Conservation (phyloP, 768 basidiomycete species). For the Suillus weaverae region DNA sequence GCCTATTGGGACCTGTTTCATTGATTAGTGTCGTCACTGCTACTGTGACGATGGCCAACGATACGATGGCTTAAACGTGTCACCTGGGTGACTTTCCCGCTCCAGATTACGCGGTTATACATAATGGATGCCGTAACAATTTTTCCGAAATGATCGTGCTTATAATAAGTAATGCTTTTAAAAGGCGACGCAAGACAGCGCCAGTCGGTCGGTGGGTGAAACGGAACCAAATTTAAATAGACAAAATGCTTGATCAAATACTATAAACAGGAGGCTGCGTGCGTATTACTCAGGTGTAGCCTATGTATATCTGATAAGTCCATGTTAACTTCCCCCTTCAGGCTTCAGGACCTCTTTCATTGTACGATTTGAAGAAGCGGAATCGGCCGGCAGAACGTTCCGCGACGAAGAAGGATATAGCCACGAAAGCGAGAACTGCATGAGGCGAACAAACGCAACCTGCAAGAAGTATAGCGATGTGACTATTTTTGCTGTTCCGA, state of each 20-base stretch:
- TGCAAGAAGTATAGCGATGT: constrained; percentile 11
- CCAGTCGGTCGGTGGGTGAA: neutral
- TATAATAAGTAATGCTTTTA: neutral
- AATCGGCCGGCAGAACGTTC: constrained; percentile 22
- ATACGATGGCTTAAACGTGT: constrained; percentile 5
- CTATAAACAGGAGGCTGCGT: constrained; percentile 9
- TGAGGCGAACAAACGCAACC: constrained; percentile 23
- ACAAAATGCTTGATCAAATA: constrained; percentile 7
- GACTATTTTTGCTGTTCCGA: constrained; percentile 35
- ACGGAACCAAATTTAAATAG: neutral
- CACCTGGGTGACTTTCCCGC: neutral
- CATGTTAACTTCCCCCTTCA: constrained; percentile 14
- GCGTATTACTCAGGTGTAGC: constrained; percentile 26
- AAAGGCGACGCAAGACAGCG: neutral
- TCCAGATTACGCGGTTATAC: constrained; percentile 17
- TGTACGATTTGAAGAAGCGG: constrained; percentile 2
- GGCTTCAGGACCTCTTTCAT: constrained; percentile 8
- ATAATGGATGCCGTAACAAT: constrained; percentile 15
- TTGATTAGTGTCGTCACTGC: constrained; percentile 10
- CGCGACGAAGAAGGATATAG: constrained; percentile 13
- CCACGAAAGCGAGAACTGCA: constrained; percentile 8
- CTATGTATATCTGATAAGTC: constrained; percentile 24
- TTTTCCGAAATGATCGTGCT: constrained; percentile 31
- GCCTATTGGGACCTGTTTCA: neutral
- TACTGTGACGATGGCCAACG: constrained; percentile 10